Conservation (phyloP, 139 green algal genomes). For the Chlorella ohadii region DNA sequence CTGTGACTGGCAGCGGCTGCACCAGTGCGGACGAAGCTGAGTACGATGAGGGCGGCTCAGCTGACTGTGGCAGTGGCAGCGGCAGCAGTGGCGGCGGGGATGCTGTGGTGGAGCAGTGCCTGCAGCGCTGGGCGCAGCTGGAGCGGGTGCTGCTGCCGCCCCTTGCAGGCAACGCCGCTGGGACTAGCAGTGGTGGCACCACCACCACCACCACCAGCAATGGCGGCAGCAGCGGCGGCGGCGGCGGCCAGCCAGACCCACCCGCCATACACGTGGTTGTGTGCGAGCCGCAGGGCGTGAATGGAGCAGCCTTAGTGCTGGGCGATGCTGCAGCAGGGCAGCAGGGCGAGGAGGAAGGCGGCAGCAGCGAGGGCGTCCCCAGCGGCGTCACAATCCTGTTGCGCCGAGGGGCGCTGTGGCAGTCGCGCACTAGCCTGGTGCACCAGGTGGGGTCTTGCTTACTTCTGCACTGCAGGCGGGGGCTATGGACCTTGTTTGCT, state of each 20-base stretch:
- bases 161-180: neutral
- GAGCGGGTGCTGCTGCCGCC: neutral
- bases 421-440: slow-evolving; percentile 35
- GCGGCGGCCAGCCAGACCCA: neutral
- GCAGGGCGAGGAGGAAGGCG: too few species aligned
- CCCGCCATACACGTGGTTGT: slow-evolving; percentile 29
- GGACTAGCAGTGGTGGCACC: too few species aligned
- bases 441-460: slow-evolving; percentile 35
- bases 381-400: slow-evolving; percentile 17
- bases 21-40: neutral
- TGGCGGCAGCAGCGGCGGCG: neutral
- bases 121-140: neutral
- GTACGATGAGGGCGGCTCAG: too few species aligned
- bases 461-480: too few species aligned
- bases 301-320: slow-evolving; percentile 26
- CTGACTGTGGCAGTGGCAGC: too few species aligned
- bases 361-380: neutral
- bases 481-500: too few species aligned
- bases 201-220: neutral
- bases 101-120: neutral
- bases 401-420: slow-evolving; percentile 29
- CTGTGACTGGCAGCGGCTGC: neutral
- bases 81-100: neutral
- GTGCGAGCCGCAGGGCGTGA: slow-evolving; percentile 38
- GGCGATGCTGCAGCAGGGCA: neutral